These are phyloP conservation scores for Penstemon davidsonii DNA, from an alignment of 257 asterid genomes.

Conservation along the genomic window DNA sequence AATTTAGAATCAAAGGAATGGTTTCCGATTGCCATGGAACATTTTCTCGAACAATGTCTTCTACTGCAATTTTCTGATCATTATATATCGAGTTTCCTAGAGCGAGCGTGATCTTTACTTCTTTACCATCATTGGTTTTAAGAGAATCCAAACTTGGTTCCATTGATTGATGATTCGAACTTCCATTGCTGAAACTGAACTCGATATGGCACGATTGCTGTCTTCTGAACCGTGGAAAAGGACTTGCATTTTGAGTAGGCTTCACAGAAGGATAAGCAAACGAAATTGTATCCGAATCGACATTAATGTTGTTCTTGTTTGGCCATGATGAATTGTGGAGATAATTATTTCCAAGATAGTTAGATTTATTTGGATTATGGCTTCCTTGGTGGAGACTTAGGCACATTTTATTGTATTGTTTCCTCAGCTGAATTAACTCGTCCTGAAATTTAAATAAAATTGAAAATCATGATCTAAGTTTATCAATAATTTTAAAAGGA, in stretches of 20 bases:
- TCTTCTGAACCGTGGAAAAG: slow-evolving; percentile 69
- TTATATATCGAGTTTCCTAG: slow-evolving; percentile 54
- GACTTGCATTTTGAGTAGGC: slow-evolving; percentile 35
- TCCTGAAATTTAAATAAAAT: slow-evolving; percentile 42
- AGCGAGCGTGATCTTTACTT: slow-evolving; percentile 61
- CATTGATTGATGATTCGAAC: slow-evolving; percentile 29
- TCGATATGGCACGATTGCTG: slow-evolving; percentile 79
- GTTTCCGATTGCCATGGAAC: slow-evolving; percentile 73
- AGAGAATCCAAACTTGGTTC: slow-evolving; percentile 61
- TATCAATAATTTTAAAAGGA: too few species aligned
- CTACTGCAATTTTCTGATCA: slow-evolving; percentile 10
- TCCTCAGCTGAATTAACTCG: slow-evolving; percentile 52
- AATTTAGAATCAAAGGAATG: slow-evolving; percentile 46
- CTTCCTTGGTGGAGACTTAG: slow-evolving; percentile 54
- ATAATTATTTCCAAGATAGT: slow-evolving; percentile 42
- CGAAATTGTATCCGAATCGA: slow-evolving; percentile 54
- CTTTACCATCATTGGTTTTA: slow-evolving; percentile 56
- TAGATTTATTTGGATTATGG: slow-evolving; percentile 32
- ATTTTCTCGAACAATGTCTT: slow-evolving; percentile 42
- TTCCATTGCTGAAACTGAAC: slow-evolving; percentile 55
- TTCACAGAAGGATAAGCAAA: slow-evolving; percentile 39
- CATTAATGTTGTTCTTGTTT: slow-evolving; percentile 33
- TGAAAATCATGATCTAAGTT: not conserved
- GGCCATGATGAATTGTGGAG: slow-evolving; percentile 42
- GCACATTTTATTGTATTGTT: slow-evolving; percentile 72